phyloP scores from a whole-genome alignment of 106 monocot species.

The Alisma plantagoaquatica region DNA sequence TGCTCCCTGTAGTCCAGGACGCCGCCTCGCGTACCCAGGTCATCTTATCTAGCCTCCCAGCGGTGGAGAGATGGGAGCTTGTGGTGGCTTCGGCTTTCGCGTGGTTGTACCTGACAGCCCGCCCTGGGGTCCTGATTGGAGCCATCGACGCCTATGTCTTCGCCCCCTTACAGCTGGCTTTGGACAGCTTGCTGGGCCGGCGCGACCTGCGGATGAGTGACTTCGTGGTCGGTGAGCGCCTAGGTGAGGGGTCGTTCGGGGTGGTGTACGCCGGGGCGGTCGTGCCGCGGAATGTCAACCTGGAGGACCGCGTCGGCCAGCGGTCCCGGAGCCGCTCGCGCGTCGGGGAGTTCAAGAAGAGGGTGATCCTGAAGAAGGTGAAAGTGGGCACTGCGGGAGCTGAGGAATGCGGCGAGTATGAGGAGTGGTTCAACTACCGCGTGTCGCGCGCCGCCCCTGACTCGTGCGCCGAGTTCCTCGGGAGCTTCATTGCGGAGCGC shows the following conservation, averaged over 20 bases:
- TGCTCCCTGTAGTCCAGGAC: conserved; percentile 17
- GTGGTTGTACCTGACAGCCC: conserved; percentile 77
- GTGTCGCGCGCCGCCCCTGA: conserved; percentile 85
- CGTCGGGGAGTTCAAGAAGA: conserved; percentile 66
- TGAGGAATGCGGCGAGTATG: conserved; percentile 80
- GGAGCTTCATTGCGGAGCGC: conserved; percentile 75
- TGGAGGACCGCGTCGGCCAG: conserved; percentile 40
- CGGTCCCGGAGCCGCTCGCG: conserved; percentile 16
- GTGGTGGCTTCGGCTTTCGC: conserved; percentile 23
- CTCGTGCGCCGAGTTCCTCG: conserved; percentile 84
- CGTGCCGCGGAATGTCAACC: conserved; percentile 39
- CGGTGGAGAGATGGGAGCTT: conserved; percentile 47
- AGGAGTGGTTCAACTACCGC: conserved; percentile 98
- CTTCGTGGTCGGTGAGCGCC: conserved; percentile 65
- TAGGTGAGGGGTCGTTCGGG: conserved; percentile 91
- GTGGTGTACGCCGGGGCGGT: conserved; percentile 76
- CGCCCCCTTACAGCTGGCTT: conserved; percentile 64
- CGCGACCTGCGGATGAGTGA: conserved; percentile 73
- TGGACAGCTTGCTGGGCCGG: conserved; percentile 63
- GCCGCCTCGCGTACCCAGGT: conserved; percentile 27
- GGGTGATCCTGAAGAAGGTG: conserved; percentile 86
- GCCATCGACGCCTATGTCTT: conserved; percentile 82
- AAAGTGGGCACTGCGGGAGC: conserved; percentile 80
- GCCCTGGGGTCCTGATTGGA: conserved; percentile 81
- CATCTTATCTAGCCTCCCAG: conserved; percentile 20